A percentile compares a stretch with the other conserved stretches of the same genome.
These are phyloP conservation scores for Solidago caesia DNA, from an alignment of 129 eudicot genomes.

Conservation along the genomic window DNA sequence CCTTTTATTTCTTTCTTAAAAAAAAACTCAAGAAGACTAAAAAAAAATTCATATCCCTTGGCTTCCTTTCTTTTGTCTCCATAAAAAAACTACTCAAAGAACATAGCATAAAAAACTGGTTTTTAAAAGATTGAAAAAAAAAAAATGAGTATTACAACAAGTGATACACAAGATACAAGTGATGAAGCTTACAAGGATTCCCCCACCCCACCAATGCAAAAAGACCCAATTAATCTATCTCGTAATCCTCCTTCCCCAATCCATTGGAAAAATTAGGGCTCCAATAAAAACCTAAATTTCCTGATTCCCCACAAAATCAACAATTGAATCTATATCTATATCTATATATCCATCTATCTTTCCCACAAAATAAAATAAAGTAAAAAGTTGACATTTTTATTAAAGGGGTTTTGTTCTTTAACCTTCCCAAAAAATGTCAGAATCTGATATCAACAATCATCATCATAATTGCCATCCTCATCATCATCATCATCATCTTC, in stretches of 20 bases:
- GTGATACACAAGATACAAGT: slow-evolving; percentile 12
- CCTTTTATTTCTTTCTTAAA: no score
- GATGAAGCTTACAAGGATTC: no score
- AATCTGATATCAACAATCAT: slow-evolving; percentile 27
- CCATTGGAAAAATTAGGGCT: no score
- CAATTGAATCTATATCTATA: not conserved
- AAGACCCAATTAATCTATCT: not conserved
- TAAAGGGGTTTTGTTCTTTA: no score
- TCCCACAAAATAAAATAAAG: not conserved
- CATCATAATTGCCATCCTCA: slow-evolving; percentile 4
- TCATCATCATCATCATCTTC: slow-evolving; percentile 7
- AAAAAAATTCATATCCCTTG: no score
- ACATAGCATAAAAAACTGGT: no score
- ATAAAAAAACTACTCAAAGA: no score
- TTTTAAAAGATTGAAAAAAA: no score
- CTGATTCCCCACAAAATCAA: not conserved
- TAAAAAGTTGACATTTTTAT: no score
- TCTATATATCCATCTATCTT: not conserved
- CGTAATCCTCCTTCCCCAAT: not conserved
- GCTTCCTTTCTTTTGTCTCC: no score
- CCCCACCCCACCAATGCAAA: not conserved
- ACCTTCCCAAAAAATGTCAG: slow-evolving; percentile 27
- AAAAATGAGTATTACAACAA: not conserved
- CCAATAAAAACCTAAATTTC: no score
- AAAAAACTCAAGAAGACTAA: no score